Evolutionary conservation across 1,284 basidiomycete genomes (phyloP).

Genomic region (Leucoagaricus sp.): DNA sequence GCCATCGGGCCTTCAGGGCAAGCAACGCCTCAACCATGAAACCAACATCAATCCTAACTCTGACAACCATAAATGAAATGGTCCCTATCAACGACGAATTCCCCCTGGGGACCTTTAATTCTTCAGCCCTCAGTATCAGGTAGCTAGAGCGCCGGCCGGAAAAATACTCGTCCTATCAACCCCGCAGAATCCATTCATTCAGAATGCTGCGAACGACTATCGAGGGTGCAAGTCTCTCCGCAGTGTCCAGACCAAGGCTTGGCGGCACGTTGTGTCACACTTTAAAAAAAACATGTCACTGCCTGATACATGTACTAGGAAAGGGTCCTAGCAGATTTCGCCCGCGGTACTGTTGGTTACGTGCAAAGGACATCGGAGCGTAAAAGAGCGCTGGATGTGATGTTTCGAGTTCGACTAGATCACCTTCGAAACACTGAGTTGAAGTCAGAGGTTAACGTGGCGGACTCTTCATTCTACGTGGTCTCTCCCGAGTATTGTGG

Average conservation of each 20-base stretch:
- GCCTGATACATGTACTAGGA: conserved; percentile 5
- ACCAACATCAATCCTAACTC: no score
- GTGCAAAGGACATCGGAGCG: not conserved
- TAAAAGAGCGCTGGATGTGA: not conserved
- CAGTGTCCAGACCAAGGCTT: not conserved
- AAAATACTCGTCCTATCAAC: not conserved
- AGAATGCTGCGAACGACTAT: no score
- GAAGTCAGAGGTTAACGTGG: not conserved
- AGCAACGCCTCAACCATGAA: no score
- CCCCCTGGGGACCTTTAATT: not conserved
- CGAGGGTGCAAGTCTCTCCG: no score
- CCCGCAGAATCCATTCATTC: no score
- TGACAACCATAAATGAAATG: no score
- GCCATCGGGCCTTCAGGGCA: no score
- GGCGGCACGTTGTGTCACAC: not conserved
- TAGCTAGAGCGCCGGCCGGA: not conserved
- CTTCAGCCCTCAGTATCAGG: not conserved
- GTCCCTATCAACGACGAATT: not conserved
- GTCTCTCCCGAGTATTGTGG: not conserved
- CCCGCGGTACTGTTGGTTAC: not conserved
- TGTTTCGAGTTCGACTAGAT: not conserved
- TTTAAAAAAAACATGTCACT: not conserved
- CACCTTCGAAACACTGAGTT: not conserved
- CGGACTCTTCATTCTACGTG: not conserved
- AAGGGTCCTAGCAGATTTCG: not conserved